Conservation (phyloP, 331 rosid genomes). For the Malus hybrid region DNA sequence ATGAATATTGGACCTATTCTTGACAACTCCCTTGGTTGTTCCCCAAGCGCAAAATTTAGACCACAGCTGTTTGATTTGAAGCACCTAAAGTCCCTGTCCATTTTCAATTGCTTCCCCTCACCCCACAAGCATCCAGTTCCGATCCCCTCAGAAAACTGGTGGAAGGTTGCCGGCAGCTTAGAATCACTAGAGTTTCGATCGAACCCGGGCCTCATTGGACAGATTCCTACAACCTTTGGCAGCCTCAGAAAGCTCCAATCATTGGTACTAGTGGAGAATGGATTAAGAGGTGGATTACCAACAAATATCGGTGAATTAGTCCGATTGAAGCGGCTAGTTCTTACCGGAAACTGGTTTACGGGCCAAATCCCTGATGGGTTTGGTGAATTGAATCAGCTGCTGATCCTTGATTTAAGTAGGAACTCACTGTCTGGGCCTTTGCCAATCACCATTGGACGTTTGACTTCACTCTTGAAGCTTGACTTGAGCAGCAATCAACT, state of each 20-base stretch:
- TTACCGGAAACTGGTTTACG: slow-evolving; percentile 43
- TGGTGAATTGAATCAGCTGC: slow-evolving; percentile 34
- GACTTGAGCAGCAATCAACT: slow-evolving; percentile 65
- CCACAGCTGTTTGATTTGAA: slow-evolving; percentile 50
- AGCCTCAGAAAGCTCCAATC: slow-evolving; percentile 66
- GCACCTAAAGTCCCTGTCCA: slow-evolving; percentile 57
- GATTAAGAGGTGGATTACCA: slow-evolving; percentile 59
- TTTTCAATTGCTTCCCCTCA: slow-evolving; percentile 69
- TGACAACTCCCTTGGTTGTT: slow-evolving; percentile 74
- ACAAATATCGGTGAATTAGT: slow-evolving; percentile 42
- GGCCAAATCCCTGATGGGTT: slow-evolving; percentile 55
- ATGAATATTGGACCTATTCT: slow-evolving; percentile 74
- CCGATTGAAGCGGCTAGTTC: slow-evolving; percentile 55
- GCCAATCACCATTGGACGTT: slow-evolving; percentile 45
- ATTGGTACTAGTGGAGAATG: slow-evolving; percentile 52
- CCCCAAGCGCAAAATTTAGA: slow-evolving; percentile 39
- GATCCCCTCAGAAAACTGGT: slow-evolving; percentile 60
- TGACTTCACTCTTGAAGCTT: slow-evolving; percentile 65
- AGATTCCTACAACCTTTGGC: slow-evolving; percentile 48
- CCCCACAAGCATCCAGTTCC: slow-evolving; percentile 26
- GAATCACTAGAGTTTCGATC: slow-evolving; percentile 75
- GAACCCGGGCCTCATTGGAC: slow-evolving; percentile 58
- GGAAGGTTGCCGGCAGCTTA: slow-evolving; percentile 48
- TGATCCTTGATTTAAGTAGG: slow-evolving; percentile 70
- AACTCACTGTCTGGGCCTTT: slow-evolving; percentile 61